Evolutionary conservation across 495 filamentous ascomycete genomes (phyloP), one percentile per base, ranked within the genome.

Genomic region (Trichoderma asperelloides): DNA sequence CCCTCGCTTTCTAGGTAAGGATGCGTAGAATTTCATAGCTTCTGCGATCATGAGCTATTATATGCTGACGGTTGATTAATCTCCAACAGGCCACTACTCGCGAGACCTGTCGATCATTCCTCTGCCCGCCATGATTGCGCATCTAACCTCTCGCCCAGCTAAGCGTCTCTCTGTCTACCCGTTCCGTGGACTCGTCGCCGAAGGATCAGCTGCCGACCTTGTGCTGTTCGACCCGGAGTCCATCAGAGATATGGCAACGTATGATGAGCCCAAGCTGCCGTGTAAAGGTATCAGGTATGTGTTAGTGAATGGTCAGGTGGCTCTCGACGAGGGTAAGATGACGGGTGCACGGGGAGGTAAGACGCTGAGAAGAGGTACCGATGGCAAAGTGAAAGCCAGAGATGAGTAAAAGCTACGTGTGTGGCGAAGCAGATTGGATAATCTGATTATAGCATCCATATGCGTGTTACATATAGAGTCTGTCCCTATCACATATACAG

Each of bases 181-280:
- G 5, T 49, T 47, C 41, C 37, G 64, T 2, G 64, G 64, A 23
- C 39, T 65, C n/a, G 16, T 65, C 28, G 41, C 37, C 39, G 64
- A 65, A 65, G 64, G 64, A 15, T 65, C 64, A 23, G 64, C 64
- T 33, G 64, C 64, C 15, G 64, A 65, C 23, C 27, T 65, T 18
- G 64, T 65, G 7, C 27, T 65, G 5, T 65, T 65, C 47, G 64
- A 65, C 23, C 64, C 64, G 37, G 64, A 65, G 41, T 16, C 64
- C 40, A 15, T 65, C 41, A 49, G 27, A 30, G 64, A 65, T n/a
- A 47, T 65, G 39, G 37, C 64, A 30, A 65, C 64, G 23, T 49
- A 45, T 51, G 64, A 65, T 13, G 23, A 65, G 41, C 64, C 64
- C 18, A 65, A 65, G 64, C 41, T 65, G 28, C 64, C 64, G 21